phyloP scores from a whole-genome alignment of 2,329 filamentous ascomycete genomes.

The Colletotrichum sojae region DNA sequence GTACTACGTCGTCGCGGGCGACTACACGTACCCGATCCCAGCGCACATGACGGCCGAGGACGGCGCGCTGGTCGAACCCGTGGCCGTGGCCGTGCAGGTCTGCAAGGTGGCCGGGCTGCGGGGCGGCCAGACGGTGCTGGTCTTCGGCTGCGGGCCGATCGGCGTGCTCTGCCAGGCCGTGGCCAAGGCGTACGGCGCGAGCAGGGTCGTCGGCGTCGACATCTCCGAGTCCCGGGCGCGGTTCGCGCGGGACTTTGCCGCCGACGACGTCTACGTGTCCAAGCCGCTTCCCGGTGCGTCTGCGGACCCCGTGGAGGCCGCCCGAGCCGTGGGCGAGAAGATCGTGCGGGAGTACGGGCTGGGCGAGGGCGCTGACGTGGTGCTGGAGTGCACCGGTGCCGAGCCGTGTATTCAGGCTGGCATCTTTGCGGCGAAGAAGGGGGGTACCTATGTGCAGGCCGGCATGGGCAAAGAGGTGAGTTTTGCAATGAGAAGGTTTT shows the following conservation, averaged over 20 bases:
- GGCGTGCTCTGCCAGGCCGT: slow-evolving; percentile 62
- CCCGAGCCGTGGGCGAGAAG: slow-evolving; percentile 64
- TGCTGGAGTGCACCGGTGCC: slow-evolving; percentile 52
- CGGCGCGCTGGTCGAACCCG: slow-evolving; percentile 66
- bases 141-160: slow-evolving; percentile 66
- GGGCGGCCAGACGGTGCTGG: slow-evolving; percentile 58
- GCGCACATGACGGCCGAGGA: slow-evolving; percentile 62
- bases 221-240: slow-evolving; percentile 56
- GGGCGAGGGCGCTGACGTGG: slow-evolving; percentile 62
- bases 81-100: slow-evolving; percentile 66
- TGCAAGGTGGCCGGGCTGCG: slow-evolving; percentile 56
- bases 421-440: slow-evolving; percentile 58
- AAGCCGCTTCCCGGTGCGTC: slow-evolving; percentile 52
- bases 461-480: slow-evolving; percentile 62
- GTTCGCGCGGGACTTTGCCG: slow-evolving; percentile 60
- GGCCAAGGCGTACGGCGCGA: slow-evolving; percentile 60
- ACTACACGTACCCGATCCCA: slow-evolving; percentile 63
- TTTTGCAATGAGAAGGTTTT: no score
- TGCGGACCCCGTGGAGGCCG: slow-evolving; percentile 64
- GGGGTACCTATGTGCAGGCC: slow-evolving; percentile 65
- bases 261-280: slow-evolving; percentile 59
- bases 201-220: slow-evolving; percentile 62
- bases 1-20: slow-evolving; percentile 62
- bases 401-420: slow-evolving; percentile 63
- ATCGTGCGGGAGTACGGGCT: slow-evolving; percentile 57